Conservation (phyloP, 768 basidiomycete species). For the Suillus weaverae region DNA sequence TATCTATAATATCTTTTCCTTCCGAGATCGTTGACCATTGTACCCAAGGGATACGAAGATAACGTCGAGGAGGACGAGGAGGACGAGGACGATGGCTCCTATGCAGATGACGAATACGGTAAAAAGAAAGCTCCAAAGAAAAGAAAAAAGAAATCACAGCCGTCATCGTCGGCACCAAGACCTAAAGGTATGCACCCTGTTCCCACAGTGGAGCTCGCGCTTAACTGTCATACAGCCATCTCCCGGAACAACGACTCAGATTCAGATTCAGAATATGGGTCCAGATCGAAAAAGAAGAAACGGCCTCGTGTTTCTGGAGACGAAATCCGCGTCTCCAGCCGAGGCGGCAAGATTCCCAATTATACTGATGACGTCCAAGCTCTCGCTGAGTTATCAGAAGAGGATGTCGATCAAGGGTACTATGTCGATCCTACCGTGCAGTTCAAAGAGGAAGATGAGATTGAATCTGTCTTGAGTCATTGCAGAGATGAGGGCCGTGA, state of each 20-base stretch:
- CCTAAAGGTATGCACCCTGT: conserved; percentile 52
- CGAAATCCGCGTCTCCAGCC: conserved; percentile 75
- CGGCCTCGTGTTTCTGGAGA: conserved; percentile 54
- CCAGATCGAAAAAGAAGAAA: conserved; percentile 86
- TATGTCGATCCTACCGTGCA: conserved; percentile 53
- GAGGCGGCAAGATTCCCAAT: conserved; percentile 79
- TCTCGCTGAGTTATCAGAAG: conserved; percentile 66
- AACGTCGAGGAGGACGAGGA: conserved; percentile 45
- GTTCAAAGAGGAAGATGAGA: conserved; percentile 75
- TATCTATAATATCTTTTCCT: conserved; percentile 15
- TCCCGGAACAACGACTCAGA: conserved; percentile 45
- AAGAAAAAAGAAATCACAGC: conserved; percentile 54
- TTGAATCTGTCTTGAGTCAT: conserved; percentile 89
- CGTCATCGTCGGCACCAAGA: conserved; percentile 46
- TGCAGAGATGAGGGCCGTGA: conserved; percentile 81
- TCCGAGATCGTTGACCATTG: conserved; percentile 36
- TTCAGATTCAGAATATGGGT: conserved; percentile 86
- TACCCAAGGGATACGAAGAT: conserved; percentile 59
- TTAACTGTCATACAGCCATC: background rate
- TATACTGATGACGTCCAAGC: conserved; percentile 78
- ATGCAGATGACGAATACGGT: conserved; percentile 74
- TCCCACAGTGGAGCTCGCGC: background rate
- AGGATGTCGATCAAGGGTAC: conserved; percentile 55
- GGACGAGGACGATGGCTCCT: conserved; percentile 73
- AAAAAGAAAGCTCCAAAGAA: conserved; percentile 69